A percentile compares a stretch with the other conserved stretches of the same genome.
Conservation (phyloP, 164 flowering plant species). For the Echeveria elegans region DNA sequence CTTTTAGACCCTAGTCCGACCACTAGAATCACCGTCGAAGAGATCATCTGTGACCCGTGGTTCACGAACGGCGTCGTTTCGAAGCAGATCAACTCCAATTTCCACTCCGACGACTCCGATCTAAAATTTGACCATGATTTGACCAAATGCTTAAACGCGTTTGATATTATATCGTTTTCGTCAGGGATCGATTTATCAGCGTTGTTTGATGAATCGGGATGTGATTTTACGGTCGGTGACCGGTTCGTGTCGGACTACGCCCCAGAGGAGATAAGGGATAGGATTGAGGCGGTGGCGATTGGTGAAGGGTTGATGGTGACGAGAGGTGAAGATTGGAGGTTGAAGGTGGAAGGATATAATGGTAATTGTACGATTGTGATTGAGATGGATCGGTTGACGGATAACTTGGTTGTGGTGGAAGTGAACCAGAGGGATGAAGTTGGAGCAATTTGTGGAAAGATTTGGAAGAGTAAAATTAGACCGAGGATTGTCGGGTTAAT, state of each 20-base stretch:
- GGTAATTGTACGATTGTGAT: conserved; percentile 23
- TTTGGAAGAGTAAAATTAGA: conserved; percentile 32
- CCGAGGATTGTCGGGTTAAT: conserved; percentile 25
- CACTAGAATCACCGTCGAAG: background rate
- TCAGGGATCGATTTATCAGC: conserved; percentile 48
- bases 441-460: conserved; percentile 4
- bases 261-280: conserved; percentile 28
- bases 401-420: conserved; percentile 34
- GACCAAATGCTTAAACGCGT: conserved; percentile 42
- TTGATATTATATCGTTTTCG: conserved; percentile 61
- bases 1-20: background rate
- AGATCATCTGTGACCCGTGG: background rate
- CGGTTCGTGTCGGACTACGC: conserved; percentile 32
- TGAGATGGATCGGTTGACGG: conserved; percentile 30
- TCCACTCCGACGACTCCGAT: conserved; percentile 4
- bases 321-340: conserved; percentile 20
- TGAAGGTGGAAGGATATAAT: conserved; percentile 27
- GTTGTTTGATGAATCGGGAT: conserved; percentile 21
- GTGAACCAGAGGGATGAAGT: conserved; percentile 14
- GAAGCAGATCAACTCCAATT: background rate
- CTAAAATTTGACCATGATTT: background rate
- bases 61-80: background rate
- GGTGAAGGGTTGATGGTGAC: conserved; percentile 15
- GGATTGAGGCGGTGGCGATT: conserved; percentile 24
- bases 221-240: conserved; percentile 8